Evolutionary conservation across 176 grass and related monocot species (phyloP).

Genomic region (Lolium rigidum): DNA sequence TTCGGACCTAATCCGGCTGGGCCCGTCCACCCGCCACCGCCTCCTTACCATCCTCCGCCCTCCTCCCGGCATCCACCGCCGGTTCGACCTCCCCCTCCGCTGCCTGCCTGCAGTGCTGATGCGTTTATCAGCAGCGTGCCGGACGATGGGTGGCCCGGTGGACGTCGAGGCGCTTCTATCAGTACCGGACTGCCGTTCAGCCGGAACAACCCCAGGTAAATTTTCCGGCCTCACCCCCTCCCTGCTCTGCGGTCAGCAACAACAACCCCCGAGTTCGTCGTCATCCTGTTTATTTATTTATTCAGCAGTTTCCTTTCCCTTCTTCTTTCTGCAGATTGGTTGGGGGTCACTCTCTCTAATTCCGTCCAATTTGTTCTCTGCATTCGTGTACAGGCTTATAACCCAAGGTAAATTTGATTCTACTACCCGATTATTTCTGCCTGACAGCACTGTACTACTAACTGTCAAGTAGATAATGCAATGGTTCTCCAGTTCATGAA

Average conservation of each 20-base stretch:
- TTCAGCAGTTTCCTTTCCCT: no score
- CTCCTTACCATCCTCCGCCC: background rate
- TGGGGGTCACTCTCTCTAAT: no score
- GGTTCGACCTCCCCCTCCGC: background rate
- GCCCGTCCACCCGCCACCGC: background rate
- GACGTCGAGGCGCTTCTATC: background rate
- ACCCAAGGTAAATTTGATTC: no score
- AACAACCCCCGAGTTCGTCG: background rate
- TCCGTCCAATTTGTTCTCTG: no score
- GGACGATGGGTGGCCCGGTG: background rate
- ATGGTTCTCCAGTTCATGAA: no score
- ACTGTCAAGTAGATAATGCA: no score
- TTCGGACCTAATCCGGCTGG: background rate
- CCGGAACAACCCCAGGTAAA: background rate
- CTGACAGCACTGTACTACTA: no score
- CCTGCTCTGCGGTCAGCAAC: background rate
- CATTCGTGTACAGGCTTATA: no score
- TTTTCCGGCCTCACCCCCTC: background rate
- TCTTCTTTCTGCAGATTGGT: no score
- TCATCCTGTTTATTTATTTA: background rate
- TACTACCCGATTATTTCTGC: no score
- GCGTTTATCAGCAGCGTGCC: background rate
- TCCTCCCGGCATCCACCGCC: background rate
- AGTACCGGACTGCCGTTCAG: background rate
- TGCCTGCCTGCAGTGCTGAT: background rate